phyloP scores from a whole-genome alignment of 148 eudicot species.

The Rhododendron mucronatum region DNA sequence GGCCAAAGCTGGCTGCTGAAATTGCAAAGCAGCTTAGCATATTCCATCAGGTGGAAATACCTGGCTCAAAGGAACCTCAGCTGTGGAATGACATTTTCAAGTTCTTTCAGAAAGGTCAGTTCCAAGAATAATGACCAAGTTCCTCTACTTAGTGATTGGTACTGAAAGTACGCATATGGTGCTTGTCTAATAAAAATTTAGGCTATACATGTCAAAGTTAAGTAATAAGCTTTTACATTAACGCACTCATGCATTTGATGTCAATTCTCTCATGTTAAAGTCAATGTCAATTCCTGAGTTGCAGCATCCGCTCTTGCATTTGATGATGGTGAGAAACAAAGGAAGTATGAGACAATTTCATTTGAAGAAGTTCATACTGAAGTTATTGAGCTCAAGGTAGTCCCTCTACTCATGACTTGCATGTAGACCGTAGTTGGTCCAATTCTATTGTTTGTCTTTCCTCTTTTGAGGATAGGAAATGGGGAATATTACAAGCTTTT shows the following conservation, averaged over 20 bases:
- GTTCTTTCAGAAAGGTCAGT: constrained; percentile 66
- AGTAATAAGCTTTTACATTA: not conserved
- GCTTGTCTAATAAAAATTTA: not conserved
- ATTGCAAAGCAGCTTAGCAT: constrained; percentile 84
- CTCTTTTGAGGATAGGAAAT: not conserved
- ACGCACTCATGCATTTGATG: not conserved
- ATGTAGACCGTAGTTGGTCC: not conserved
- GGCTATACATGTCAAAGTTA: not conserved
- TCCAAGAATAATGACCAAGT: constrained; percentile 5
- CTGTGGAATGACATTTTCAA: constrained; percentile 75
- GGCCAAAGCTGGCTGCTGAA: constrained; percentile 64
- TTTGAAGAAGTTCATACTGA: constrained; percentile 62
- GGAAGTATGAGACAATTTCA: constrained; percentile 54
- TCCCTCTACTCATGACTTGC: constrained; percentile 3
- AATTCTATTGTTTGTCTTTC: not conserved
- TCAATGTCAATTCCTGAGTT: constrained; percentile 17
- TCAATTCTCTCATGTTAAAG: constrained; percentile 9
- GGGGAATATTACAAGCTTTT: not conserved
- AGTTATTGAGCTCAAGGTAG: constrained; percentile 68
- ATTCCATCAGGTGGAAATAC: constrained; percentile 81
- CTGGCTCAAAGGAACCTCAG: constrained; percentile 89
- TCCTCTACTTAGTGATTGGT: not conserved
- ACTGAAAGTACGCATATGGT: not conserved
- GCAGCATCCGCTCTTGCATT: constrained; percentile 78
- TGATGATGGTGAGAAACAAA: constrained; percentile 65